These are phyloP conservation scores for Wickerhamomyces mucosus DNA, from an alignment of 805 yeast genomes.

Conservation along the genomic window DNA sequence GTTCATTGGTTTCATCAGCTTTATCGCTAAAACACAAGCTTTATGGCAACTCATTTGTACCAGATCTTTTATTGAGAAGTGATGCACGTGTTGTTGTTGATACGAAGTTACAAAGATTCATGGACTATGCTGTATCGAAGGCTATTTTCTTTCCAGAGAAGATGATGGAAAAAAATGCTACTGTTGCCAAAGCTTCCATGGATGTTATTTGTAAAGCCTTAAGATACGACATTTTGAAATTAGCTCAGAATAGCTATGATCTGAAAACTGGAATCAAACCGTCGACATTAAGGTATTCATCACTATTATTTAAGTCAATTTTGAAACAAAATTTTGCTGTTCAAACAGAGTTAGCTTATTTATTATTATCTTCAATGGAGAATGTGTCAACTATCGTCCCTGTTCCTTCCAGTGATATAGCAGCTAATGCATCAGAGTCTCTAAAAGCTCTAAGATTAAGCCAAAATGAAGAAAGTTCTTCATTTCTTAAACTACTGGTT, in stretches of 20 bases:
- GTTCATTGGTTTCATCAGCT: slow-evolving; percentile 6
- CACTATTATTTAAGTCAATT: slow-evolving; percentile 21
- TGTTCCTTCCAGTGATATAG: slow-evolving; percentile 2
- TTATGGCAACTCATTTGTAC: slow-evolving; percentile 21
- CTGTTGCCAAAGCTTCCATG: slow-evolving; percentile 26
- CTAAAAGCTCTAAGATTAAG: too few species aligned
- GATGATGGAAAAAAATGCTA: slow-evolving; percentile 19
- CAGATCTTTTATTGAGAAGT: slow-evolving; percentile 33
- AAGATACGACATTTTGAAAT: slow-evolving; percentile 35
- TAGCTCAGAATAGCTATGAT: slow-evolving; percentile 30
- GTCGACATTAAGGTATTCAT: slow-evolving; percentile 21
- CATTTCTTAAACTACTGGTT: slow-evolving; percentile 22
- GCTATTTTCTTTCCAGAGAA: slow-evolving; percentile 22
- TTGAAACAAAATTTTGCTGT: slow-evolving; percentile 17
- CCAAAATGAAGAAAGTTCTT: slow-evolving; percentile 21
- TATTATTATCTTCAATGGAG: slow-evolving; percentile 17
- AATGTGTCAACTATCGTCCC: slow-evolving; percentile 22
- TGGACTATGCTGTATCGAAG: slow-evolving; percentile 20
- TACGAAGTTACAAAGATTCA: slow-evolving; percentile 24
- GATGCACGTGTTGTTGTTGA: slow-evolving; percentile 40
- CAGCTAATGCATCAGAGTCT: too few species aligned
- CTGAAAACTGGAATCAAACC: slow-evolving; percentile 24
- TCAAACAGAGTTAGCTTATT: slow-evolving; percentile 15
- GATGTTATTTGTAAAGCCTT: slow-evolving; percentile 31
- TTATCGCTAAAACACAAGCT: slow-evolving; percentile 10